Conservation (phyloP, 345 rosid genomes). For the Populus ilicifolia region DNA sequence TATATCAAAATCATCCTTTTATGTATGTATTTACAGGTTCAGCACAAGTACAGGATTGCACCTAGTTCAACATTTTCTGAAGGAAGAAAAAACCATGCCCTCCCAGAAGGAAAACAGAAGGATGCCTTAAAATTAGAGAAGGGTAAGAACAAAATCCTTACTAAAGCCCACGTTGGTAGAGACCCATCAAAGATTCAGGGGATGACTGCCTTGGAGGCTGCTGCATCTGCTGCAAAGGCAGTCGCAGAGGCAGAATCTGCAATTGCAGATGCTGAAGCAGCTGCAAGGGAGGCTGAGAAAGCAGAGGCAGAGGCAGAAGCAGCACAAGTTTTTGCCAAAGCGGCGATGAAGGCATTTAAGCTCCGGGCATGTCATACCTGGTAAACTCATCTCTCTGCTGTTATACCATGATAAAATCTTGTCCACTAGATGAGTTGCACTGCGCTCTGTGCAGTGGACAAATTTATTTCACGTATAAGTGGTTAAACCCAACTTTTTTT, state of each 20-base stretch:
- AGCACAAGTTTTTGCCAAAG: conserved; percentile 73
- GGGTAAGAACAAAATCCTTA: conserved; percentile 40
- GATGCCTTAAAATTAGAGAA: conserved; percentile 43
- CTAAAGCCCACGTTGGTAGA: conserved; percentile 48
- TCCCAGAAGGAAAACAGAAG: conserved; percentile 54
- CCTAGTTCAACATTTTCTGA: conserved; percentile 37
- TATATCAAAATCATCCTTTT: not conserved
- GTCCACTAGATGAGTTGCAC: not conserved
- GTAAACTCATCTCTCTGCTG: conserved; percentile 32
- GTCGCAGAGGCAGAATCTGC: conserved; percentile 95
- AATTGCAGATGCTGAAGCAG: conserved; percentile 89
- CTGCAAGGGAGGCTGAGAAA: conserved; percentile 87
- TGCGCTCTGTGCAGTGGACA: not conserved
- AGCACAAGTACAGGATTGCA: conserved; percentile 69
- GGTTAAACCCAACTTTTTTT: not conserved
- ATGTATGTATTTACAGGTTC: conserved; percentile 38
- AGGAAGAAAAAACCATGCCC: conserved; percentile 42
- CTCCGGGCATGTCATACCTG: conserved; percentile 41
- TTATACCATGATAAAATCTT: not conserved
- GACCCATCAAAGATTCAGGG: conserved; percentile 59
- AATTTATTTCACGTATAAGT: not conserved
- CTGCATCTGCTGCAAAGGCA: conserved; percentile 88
- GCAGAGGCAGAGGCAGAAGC: conserved; percentile 99
- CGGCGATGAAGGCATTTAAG: conserved; percentile 69
- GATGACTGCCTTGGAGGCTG: conserved; percentile 87